Evolutionary conservation across 1,284 basidiomycete species (phyloP).

Genomic region (Rhodotorula sp.): DNA sequence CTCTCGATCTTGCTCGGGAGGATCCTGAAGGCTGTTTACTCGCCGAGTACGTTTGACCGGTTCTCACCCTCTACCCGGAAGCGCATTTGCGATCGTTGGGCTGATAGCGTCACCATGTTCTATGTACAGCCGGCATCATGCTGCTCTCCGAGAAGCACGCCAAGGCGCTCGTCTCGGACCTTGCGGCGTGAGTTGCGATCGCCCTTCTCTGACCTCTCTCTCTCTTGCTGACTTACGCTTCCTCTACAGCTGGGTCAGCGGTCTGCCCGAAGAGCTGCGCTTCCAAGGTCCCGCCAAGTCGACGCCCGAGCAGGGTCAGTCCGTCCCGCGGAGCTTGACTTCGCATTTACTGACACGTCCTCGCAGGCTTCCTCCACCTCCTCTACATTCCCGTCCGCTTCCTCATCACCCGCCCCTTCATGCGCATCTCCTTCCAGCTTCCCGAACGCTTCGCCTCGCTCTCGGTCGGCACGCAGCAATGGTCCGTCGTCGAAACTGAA

Average conservation of each 20-base stretch:
- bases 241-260: conserved; percentile 61
- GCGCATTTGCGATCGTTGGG: neutral
- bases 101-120: neutral
- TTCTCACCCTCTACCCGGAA: too few relatives aligned
- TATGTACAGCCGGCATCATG: conserved; percentile 67
- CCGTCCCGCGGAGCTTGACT: too few relatives aligned
- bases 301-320: conserved; percentile 30
- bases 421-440: conserved; percentile 84
- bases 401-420: conserved; percentile 62
- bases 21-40: conserved; percentile 83
- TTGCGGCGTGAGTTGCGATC: conserved; percentile 54
- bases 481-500: conserved; percentile 68
- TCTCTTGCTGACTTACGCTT: neutral
- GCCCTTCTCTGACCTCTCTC: too few relatives aligned
- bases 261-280: conserved; percentile 68
- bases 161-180: conserved; percentile 64
- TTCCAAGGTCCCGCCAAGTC: conserved; percentile 62
- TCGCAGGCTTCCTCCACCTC: conserved; percentile 76
- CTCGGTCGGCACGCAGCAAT: conserved; percentile 71
- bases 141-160: conserved; percentile 76
- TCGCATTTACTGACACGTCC: neutral
- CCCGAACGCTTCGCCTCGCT: conserved; percentile 77
- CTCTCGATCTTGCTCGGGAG: conserved; percentile 81
- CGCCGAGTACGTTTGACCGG: conserved; percentile 55
- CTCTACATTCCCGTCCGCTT: conserved; percentile 76